Evolutionary conservation across 2,329 filamentous ascomycete species (phyloP), one percentile per base, ranked within the genome.

Genomic region (Xylaria sp.): DNA sequence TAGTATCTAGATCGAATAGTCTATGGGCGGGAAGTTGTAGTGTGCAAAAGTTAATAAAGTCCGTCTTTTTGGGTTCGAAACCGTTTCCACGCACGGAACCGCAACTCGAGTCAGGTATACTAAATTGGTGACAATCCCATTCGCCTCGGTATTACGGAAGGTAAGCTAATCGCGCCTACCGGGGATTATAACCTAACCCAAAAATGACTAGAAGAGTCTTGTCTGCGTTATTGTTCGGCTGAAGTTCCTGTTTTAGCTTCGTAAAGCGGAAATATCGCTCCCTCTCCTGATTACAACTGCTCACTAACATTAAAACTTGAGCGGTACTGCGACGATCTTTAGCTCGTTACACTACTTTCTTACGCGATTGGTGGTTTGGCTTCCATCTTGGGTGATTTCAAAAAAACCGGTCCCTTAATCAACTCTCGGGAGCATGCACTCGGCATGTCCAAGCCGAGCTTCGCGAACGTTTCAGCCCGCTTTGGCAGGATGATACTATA

Each of bases 181-280:
- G 40, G 29, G 23, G 25, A 43, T 25, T 33, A 35, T 27, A 19
- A 54, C 25, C 31, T 46, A 51, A 38, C 47, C 48, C 29, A 29
- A 46, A 37, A 38, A 35, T 25, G 23, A n/a, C 54, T 43, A 49
- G 41, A 21, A 41, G n/a, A 6, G 31, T 43, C 43, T 59, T 35
- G 40, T 47, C 21, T 2, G 43, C 44, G 40, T 27, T 55, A 40
- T 25, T 54, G 19, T 41, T 55, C 51, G 51, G 60, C 40, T 46
- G 33, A 55, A 51, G 41, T 47, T 41, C 54, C 51, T 54, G 13
- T 58, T 56, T 54, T 37, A 67, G 64, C 66, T 68, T 67, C 69
- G 65, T 52, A 56, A 67, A 67, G 56, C 46, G 62, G 70, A 63
- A 68, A 65, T n/a, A n/a, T 62, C 35, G 65, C 44, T 63, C 8